Percentiles rank a stretch among this genome's conserved stretches.
Conservation (phyloP, 192 early-diverging fungal genomes). For the Hyaloraphidium curvatum region DNA sequence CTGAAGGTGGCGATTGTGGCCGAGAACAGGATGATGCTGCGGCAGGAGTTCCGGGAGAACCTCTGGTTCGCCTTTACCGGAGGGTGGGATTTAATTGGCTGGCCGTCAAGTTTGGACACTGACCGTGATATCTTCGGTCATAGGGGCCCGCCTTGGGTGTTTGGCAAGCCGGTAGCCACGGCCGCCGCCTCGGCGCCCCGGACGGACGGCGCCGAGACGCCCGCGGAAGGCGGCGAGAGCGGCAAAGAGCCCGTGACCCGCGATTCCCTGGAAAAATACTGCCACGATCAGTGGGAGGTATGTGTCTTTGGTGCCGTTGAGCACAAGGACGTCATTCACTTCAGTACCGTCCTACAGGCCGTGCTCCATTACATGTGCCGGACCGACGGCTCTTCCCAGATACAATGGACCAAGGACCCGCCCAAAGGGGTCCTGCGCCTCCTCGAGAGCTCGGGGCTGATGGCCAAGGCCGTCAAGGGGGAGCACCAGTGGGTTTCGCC, state of each 20-base stretch:
- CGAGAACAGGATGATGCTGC: too few relatives aligned
- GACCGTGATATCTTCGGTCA: neutral
- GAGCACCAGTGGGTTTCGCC: conserved; percentile 6
- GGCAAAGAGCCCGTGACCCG: conserved; percentile 44
- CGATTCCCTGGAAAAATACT: conserved; percentile 57
- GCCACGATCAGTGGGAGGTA: conserved; percentile 68
- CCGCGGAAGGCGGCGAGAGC: too few relatives aligned
- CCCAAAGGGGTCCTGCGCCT: conserved; percentile 53
- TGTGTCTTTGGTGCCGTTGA: neutral
- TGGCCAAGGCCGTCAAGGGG: too few relatives aligned
- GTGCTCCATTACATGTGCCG: conserved; percentile 92
- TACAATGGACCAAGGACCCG: conserved; percentile 28
- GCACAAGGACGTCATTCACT: neutral
- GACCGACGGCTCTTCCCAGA: too few relatives aligned
- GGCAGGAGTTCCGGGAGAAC: too few relatives aligned
- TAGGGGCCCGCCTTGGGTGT: neutral
- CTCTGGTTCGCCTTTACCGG: too few relatives aligned
- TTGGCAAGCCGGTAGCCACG: conserved; percentile 38
- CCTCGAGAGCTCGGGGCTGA: conserved; percentile 54
- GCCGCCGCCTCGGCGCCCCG: conserved; percentile 68
- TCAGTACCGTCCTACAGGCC: conserved; percentile 10
- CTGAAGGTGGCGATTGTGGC: too few relatives aligned
- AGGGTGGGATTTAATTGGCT: too few relatives aligned
- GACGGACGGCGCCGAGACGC: conserved; percentile 24
- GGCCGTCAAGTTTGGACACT: too few relatives aligned